A percentile compares a stretch with the other conserved stretches of the same genome.
These are phyloP conservation scores for Gnaphalium uliginosum DNA, from an alignment of 129 eudicot genomes.

Conservation along the genomic window DNA sequence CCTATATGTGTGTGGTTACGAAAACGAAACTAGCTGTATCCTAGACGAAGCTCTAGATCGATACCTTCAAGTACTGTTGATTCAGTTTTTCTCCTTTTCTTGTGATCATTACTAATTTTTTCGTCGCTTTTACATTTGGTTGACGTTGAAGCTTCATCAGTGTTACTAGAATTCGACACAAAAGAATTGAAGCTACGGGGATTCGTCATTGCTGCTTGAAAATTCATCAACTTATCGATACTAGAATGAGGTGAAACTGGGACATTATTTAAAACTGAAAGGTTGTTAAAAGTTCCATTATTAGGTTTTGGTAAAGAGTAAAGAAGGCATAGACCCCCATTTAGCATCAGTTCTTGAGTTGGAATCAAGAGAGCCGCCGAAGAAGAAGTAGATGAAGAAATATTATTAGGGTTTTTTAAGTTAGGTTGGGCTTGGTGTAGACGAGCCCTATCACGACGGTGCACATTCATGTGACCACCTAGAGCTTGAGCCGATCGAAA, in stretches of 20 bases:
- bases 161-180: conserved; percentile 13
- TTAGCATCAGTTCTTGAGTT: conserved; percentile 25
- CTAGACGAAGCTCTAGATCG: conserved; percentile 30
- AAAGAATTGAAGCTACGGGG: conserved; percentile 20
- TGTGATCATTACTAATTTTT: background rate
- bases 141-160: background rate
- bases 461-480: conserved; percentile 36
- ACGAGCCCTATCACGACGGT: conserved; percentile 31
- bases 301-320: conserved; percentile 29
- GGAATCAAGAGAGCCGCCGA: conserved; percentile 23
- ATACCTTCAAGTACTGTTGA: conserved; percentile 9
- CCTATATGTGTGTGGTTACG: background rate
- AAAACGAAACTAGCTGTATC: conserved; percentile 14
- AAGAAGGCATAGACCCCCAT: conserved; percentile 27
- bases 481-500: conserved; percentile 29
- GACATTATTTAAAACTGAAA: conserved; percentile 4
- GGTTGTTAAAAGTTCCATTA: conserved; percentile 17
- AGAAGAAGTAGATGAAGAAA: conserved; percentile 9
- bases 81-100: conserved; percentile 2
- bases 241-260: conserved; percentile 14
- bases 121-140: background rate
- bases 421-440: conserved; percentile 25
- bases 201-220: background rate
- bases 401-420: conserved; percentile 1
- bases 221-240: conserved; percentile 19